Percentiles rank a stretch among this genome's conserved stretches.
phyloP scores from a whole-genome alignment of 768 basidiomycete genomes.

The Lentinula boryana region DNA sequence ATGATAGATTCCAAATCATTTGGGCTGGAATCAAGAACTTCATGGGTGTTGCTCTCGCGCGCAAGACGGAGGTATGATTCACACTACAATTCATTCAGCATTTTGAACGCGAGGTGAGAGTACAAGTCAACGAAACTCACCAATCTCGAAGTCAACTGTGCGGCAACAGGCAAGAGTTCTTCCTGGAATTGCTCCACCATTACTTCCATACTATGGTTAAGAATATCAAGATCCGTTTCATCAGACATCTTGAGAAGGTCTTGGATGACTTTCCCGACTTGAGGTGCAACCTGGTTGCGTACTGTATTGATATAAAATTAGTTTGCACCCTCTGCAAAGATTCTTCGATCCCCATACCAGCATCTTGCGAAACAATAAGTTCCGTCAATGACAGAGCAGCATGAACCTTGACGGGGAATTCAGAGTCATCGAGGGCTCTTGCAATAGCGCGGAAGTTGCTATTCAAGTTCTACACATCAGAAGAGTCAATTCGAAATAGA shows the following conservation, averaged over 20 bases:
- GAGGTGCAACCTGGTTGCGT: slow-evolving; percentile 59
- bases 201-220: slow-evolving; percentile 78
- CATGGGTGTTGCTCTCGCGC: slow-evolving; percentile 50
- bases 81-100: slow-evolving; percentile 37
- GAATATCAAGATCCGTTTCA: slow-evolving; percentile 82
- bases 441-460: slow-evolving; percentile 61
- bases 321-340: background rate
- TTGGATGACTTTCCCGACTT: slow-evolving; percentile 84
- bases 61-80: slow-evolving; percentile 79
- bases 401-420: slow-evolving; percentile 80
- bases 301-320: slow-evolving; percentile 34
- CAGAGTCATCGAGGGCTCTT: slow-evolving; percentile 65
- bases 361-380: slow-evolving; percentile 57
- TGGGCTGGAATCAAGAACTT: slow-evolving; percentile 38
- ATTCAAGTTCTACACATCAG: slow-evolving; percentile 44
- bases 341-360: slow-evolving; percentile 35
- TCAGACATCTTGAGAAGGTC: slow-evolving; percentile 88
- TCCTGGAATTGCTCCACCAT: slow-evolving; percentile 84
- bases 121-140: slow-evolving; percentile 31
- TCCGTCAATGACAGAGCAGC: slow-evolving; percentile 78
- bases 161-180: slow-evolving; percentile 80
- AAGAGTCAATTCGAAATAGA: background rate
- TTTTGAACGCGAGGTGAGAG: background rate
- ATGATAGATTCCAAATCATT: slow-evolving; percentile 53
- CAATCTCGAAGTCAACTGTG: slow-evolving; percentile 70